Evolutionary conservation across 2,329 filamentous ascomycete genomes (phyloP).

Genomic region (Aureobasidium sp.): DNA sequence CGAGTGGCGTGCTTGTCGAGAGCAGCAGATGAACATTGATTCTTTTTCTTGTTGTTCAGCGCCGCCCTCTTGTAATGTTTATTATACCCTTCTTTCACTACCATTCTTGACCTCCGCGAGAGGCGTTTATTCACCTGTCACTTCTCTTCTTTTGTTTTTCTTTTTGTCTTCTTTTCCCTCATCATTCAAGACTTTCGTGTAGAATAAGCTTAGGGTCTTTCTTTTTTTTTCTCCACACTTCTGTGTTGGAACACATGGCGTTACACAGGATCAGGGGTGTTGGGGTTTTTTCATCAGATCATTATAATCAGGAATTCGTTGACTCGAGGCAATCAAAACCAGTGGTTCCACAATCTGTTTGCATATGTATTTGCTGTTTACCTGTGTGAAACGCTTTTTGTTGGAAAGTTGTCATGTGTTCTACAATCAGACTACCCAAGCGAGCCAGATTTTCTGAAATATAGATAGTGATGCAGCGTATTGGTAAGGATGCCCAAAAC

Average conservation of each 20-base stretch:
- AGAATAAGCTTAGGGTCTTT: not conserved
- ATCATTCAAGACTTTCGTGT: slow-evolving; percentile 2
- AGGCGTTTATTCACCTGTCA: not conserved
- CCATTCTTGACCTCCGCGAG: not conserved
- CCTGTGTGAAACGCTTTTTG: no score
- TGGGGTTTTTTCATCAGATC: not conserved
- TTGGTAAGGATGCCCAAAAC: not conserved
- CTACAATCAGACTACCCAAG: not conserved
- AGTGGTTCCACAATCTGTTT: not conserved
- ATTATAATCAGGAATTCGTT: not conserved
- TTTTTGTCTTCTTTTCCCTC: not conserved
- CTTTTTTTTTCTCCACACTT: not conserved
- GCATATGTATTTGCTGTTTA: not conserved
- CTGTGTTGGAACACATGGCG: not conserved
- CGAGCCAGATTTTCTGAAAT: not conserved
- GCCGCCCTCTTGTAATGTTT: not conserved
- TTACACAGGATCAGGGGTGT: not conserved
- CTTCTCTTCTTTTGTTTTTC: not conserved
- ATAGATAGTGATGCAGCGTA: not conserved
- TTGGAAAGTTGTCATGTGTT: not conserved
- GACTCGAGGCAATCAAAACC: not conserved
- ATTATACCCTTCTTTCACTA: slow-evolving; percentile 2
- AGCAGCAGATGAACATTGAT: slow-evolving; percentile 29
- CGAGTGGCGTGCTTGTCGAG: slow-evolving; percentile 40
- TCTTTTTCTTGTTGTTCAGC: not conserved